Evolutionary conservation across 2,329 filamentous ascomycete genomes (phyloP).

Genomic region (Curvularia eragrostidis): DNA sequence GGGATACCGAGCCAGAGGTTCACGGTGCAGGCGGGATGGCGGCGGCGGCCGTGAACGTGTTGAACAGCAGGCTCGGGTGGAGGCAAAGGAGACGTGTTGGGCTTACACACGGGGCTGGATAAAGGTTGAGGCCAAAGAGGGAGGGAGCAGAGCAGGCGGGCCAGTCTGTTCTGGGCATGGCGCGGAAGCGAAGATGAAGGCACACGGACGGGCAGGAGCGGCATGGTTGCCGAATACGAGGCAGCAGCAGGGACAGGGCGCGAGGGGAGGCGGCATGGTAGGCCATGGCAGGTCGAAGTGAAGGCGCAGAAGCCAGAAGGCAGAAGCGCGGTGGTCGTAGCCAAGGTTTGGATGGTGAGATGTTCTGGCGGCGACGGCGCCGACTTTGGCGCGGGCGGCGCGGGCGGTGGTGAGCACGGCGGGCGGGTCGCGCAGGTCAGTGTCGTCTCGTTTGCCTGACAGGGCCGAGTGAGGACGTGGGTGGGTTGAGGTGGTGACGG

Average conservation of each 20-base stretch:
- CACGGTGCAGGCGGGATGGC: constrained; percentile 29
- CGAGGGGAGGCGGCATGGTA: constrained; percentile 7
- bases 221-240: constrained; percentile 27
- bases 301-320: constrained; percentile 1
- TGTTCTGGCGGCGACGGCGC: constrained; percentile 5
- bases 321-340: neutral
- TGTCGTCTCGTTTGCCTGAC: constrained; percentile 3
- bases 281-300: neutral
- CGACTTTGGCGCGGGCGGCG: constrained; percentile 4
- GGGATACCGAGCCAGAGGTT: constrained; percentile 34
- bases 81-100: constrained; percentile 12
- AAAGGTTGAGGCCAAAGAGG: constrained; percentile 22
- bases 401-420: neutral
- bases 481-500: neutral
- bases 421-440: too few relatives aligned
- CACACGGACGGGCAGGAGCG: neutral
- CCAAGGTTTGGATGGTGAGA: constrained; percentile 9
- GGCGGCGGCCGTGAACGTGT: constrained; percentile 7
- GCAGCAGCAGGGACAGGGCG: neutral
- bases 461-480: too few relatives aligned
- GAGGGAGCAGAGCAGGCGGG: constrained; percentile 10
- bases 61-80: constrained; percentile 29
- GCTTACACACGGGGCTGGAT: constrained; percentile 22
- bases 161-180: constrained; percentile 10
- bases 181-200: neutral